Base-by-base conservation (phyloP, 2,329 filamentous ascomycete genomes). In the Neofusicoccum cordaticola region DNA sequence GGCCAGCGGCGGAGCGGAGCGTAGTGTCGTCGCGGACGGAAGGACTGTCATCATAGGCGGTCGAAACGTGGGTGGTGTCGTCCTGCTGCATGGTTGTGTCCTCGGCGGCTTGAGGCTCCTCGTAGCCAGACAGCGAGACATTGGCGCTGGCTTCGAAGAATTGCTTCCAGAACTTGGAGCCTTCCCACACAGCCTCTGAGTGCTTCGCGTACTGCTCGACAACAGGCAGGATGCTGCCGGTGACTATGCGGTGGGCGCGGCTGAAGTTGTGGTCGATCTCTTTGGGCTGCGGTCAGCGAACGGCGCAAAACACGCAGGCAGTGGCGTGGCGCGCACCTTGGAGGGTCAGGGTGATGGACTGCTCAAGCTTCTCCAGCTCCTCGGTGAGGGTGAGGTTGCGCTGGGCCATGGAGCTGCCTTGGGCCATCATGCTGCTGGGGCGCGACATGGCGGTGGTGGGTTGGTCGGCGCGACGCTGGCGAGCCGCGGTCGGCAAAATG, bases 121-220 rank as follows among this genome's bases (percentile, higher is more conserved):
- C 94, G 77, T 99, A 97, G 34, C 93, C 93, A 0, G 93, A 97
- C 11, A 99, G 85, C 11, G 94, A 97, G 31, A 99, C 94, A 73
- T 99, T 98, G 75, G 95, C 95, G 53, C 93, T 97, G 41, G 95
- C 93, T 80, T 99, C 95, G 79, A 99, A 99, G 82, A 99, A 99
- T 82, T 98, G 93, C 79, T 99, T 99, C 95, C 95, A 99, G 79
- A 99, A 99, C 91, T 96, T 97, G 63, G 94, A 96, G 22, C 93
- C 93, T 71, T 98, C 93, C 95, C 95, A 99, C 1, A 99, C 94
- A 56, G 93, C 88, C 68, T 89, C 90, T 1, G 95, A 98, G 74
- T 98, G 91, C 69, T 96, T 92, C 51, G 92, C 92, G 79, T 99
- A 99, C 74, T 96, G 90, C 75, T 98, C 94, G 19, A 99, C 93